Evolutionary conservation across 2,329 filamentous ascomycete genomes (phyloP).

Genomic region (Neonectria coccinea): DNA sequence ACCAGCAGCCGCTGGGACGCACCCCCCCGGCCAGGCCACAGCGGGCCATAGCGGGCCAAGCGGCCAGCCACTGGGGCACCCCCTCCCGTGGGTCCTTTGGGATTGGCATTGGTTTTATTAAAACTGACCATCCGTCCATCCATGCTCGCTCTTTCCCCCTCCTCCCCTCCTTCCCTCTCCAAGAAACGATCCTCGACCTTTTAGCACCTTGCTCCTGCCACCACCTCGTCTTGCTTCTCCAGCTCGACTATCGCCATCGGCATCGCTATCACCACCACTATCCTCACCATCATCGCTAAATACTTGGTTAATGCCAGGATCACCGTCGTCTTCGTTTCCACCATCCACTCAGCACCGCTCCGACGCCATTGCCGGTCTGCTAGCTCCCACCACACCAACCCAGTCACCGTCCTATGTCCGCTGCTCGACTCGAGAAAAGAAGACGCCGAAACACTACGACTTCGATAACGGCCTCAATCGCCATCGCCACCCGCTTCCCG

Average conservation of each 20-base stretch:
- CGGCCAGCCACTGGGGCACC: constrained; percentile 30
- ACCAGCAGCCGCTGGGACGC: constrained; percentile 25
- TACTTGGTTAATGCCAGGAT: constrained; percentile 43
- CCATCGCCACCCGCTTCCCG: constrained; percentile 35
- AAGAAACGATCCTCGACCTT: constrained; percentile 41
- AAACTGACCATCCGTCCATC: constrained; percentile 48
- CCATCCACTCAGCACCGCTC: constrained; percentile 34
- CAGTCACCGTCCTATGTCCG: constrained; percentile 39
- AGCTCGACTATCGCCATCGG: constrained; percentile 31
- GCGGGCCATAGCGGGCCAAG: constrained; percentile 23
- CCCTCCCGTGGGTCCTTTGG: constrained; percentile 35
- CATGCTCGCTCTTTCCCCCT: constrained; percentile 42
- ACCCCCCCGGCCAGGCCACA: constrained; percentile 14
- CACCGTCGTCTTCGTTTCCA: constrained; percentile 41
- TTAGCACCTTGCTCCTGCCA: constrained; percentile 31
- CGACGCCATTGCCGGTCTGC: constrained; percentile 30
- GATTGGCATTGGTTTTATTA: constrained; percentile 47
- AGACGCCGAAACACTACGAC: constrained; percentile 43
- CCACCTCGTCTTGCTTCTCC: constrained; percentile 27
- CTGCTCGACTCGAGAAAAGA: constrained; percentile 37
- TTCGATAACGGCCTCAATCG: constrained; percentile 27
- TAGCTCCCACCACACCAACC: constrained; percentile 26
- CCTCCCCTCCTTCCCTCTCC: constrained; percentile 43
- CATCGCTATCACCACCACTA: constrained; percentile 19
- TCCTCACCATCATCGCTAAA: constrained; percentile 22